Base-by-base conservation (phyloP, 2,329 filamentous ascomycete genomes). In the Pseudocercospora fuligena region DNA sequence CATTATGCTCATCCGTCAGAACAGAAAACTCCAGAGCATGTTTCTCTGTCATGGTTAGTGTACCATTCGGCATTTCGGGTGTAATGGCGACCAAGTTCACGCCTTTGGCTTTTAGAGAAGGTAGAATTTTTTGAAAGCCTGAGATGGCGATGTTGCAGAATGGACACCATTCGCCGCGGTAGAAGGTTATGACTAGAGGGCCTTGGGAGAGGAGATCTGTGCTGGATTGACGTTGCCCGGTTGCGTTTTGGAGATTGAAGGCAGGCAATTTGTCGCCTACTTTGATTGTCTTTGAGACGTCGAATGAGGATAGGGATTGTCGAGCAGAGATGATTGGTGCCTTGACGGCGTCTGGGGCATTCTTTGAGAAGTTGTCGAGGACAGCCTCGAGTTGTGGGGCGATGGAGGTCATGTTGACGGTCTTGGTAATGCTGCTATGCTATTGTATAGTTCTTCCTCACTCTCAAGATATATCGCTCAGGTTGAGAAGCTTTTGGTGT, bases 91-190 rank as follows among this genome's bases (percentile, higher is more conserved):
- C 43, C 5, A 47, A n/a, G 43, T 23, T 23, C 5, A 46, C 40
- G 40, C 40, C 40, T 19, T 46, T n/a, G 14, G 14, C 40, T 47
- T 47, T 47, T 8, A 47, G 43, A 19, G 43, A 7, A 9, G 43
- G 43, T n/a, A 47, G 43, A n/a, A 47, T 23, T 19, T 47, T 19
- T 5, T 47, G n/a, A 23, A 47, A 47, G 43, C 51, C 51, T 7
- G 51, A 56, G 29, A 56, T n/a, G 51, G 51, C 51, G n/a, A 56
- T 56, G 72, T 82, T 83, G 76, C 82, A 83, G 75, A 76, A 83
- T 0, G 82, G 81, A 65, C 82, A 84, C 82, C 82, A 83, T 60
- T 76, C 74, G 16, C 81, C 81, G 56, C 82, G 82, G 74, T 83
- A 83, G 74, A 83, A 83, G n/a, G 78, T 80, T 53, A 83, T 75